These are phyloP conservation scores for Xylaria castorea DNA, from an alignment of 495 filamentous ascomycete genomes.

Conservation along the genomic window DNA sequence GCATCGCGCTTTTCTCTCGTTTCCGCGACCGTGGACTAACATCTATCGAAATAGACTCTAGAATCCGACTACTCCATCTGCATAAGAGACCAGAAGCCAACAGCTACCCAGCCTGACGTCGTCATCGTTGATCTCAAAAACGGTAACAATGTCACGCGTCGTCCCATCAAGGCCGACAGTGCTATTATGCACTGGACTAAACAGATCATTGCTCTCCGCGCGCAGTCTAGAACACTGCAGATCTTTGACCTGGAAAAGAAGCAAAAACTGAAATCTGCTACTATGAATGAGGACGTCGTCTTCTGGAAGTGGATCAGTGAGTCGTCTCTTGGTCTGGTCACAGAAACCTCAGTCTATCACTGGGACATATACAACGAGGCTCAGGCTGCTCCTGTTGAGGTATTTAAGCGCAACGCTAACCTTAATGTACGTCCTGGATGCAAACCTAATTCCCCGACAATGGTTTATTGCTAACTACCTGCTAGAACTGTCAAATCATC, in stretches of 20 bases:
- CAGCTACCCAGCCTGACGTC: slow-evolving; percentile 84
- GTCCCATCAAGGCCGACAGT: slow-evolving; percentile 98
- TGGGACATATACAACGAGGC: slow-evolving; percentile 91
- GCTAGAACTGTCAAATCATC: slow-evolving; percentile 94
- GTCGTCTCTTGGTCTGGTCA: slow-evolving; percentile 84
- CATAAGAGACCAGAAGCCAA: slow-evolving; percentile 87
- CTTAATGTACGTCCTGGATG: slow-evolving; percentile 67
- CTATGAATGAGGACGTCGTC: slow-evolving; percentile 94
- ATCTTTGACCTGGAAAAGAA: slow-evolving; percentile 94
- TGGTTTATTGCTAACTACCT: slow-evolving; percentile 31
- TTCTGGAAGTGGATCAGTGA: slow-evolving; percentile 99
- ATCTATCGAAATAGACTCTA: slow-evolving; percentile 70
- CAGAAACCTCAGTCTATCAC: slow-evolving; percentile 88
- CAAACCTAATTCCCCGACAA: background rate
- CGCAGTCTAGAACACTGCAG: slow-evolving; percentile 89
- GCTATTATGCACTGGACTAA: slow-evolving; percentile 99
- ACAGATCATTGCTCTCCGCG: slow-evolving; percentile 95
- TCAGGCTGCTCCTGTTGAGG: slow-evolving; percentile 80
- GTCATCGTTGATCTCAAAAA: slow-evolving; percentile 97
- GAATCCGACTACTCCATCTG: slow-evolving; percentile 97
- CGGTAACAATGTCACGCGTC: slow-evolving; percentile 86
- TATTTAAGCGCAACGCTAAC: slow-evolving; percentile 92
- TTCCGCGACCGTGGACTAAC: slow-evolving; percentile 33
- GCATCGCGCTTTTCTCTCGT: slow-evolving; percentile 12
- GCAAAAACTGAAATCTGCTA: slow-evolving; percentile 90